Evolutionary conservation across 306 rosid species (phyloP).

Genomic region (Quercus rubra): DNA sequence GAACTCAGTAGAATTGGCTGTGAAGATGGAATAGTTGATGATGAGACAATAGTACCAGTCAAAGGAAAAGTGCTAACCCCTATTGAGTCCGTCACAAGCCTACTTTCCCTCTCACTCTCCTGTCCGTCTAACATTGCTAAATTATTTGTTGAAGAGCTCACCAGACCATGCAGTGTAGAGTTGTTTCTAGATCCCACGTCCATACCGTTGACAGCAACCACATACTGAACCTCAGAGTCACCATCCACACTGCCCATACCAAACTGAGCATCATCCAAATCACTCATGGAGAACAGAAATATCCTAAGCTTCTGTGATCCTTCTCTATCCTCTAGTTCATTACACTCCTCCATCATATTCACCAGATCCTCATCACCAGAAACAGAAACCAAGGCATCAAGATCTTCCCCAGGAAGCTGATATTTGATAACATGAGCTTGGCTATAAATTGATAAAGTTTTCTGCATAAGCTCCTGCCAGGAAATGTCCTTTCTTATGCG

Average conservation of each 20-base stretch:
- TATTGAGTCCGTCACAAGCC: constrained; percentile 23
- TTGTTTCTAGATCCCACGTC: constrained; percentile 54
- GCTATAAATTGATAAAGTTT: constrained; percentile 49
- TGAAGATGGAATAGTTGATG: constrained; percentile 28
- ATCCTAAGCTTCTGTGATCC: constrained; percentile 63
- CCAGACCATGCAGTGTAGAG: constrained; percentile 38
- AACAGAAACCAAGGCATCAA: constrained; percentile 87
- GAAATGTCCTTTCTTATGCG: constrained; percentile 63
- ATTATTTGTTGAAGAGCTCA: constrained; percentile 40
- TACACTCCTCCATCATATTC: constrained; percentile 83
- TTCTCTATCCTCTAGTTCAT: constrained; percentile 42
- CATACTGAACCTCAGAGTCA: constrained; percentile 65
- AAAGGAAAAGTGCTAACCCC: constrained; percentile 27
- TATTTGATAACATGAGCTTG: constrained; percentile 63
- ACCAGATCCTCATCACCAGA: constrained; percentile 76
- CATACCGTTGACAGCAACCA: constrained; percentile 80
- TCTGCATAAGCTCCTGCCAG: constrained; percentile 70
- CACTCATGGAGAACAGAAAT: constrained; percentile 59
- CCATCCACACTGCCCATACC: constrained; percentile 51
- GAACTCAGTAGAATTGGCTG: constrained; percentile 36
- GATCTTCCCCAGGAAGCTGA: constrained; percentile 98
- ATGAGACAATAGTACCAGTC: constrained; percentile 30
- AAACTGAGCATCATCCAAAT: constrained; percentile 64
- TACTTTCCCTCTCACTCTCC: constrained; percentile 38
- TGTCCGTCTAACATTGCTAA: constrained; percentile 36